Evolutionary conservation across 371 early-diverging fungal genomes (phyloP).

Genomic region (Syncephalastrum sp.): DNA sequence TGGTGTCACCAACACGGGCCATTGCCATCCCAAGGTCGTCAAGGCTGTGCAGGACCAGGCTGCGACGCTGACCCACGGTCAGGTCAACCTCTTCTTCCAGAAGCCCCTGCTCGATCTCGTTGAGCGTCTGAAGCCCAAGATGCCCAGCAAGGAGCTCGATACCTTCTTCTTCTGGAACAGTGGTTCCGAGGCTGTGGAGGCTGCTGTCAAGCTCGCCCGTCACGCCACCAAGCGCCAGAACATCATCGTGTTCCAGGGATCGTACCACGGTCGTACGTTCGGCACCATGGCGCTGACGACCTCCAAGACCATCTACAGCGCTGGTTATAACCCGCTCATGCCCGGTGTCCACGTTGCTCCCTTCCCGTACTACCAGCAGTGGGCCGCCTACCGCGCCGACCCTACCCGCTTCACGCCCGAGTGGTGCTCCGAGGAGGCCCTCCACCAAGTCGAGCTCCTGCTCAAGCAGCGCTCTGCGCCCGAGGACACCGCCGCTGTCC

Average conservation of each 20-base stretch:
- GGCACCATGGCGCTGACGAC: constrained; percentile 60
- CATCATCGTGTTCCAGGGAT: constrained; percentile 53
- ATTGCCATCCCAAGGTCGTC: constrained; percentile 58
- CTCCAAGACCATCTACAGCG: constrained; percentile 54
- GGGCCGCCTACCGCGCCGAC: constrained; percentile 42
- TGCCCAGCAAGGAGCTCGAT: constrained; percentile 49
- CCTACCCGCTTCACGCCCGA: constrained; percentile 38
- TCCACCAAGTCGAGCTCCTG: constrained; percentile 47
- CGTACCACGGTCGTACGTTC: constrained; percentile 60
- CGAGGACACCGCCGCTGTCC: constrained; percentile 66
- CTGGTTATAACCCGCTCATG: constrained; percentile 56
- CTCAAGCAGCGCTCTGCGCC: constrained; percentile 51
- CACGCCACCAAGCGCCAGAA: constrained; percentile 59
- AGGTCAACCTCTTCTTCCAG: constrained; percentile 56
- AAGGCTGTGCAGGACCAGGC: constrained; percentile 63
- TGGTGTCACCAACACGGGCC: constrained; percentile 56
- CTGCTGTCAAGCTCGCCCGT: constrained; percentile 55
- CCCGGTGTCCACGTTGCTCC: constrained; percentile 57
- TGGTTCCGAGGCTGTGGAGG: constrained; percentile 62
- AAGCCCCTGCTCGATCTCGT: constrained; percentile 58
- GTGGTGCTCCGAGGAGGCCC: constrained; percentile 46
- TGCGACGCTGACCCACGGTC: constrained; percentile 49
- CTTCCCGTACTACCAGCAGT: constrained; percentile 53
- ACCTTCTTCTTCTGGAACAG: constrained; percentile 63
- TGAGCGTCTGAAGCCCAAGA: constrained; percentile 38